Evolutionary conservation across 1,284 basidiomycete genomes (phyloP).

Genomic region (Rhodotorula sp.): DNA sequence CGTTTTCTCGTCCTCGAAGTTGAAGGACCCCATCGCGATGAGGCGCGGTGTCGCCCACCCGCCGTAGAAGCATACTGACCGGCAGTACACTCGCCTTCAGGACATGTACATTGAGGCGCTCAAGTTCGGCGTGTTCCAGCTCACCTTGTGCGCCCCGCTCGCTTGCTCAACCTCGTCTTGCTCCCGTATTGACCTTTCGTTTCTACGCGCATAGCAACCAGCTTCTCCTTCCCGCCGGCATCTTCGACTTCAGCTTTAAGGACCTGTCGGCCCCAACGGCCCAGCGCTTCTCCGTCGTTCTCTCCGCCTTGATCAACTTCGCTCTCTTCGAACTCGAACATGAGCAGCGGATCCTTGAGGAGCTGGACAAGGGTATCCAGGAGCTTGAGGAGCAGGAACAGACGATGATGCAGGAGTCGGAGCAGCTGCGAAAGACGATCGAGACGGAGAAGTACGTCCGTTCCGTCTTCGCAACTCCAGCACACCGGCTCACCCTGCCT

Average conservation of each 20-base stretch:
- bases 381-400: conserved; percentile 20
- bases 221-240: conserved; percentile 55
- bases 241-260: conserved; percentile 70
- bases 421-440: conserved; percentile 16
- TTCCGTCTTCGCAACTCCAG: too few relatives aligned
- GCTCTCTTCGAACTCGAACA: conserved; percentile 81
- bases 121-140: conserved; percentile 26
- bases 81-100: conserved; percentile 38
- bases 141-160: conserved; percentile 24
- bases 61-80: not conserved
- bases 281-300: conserved; percentile 65
- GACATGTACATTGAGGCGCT: conserved; percentile 25
- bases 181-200: not conserved
- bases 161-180: not conserved
- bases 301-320: conserved; percentile 89
- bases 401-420: conserved; percentile 17
- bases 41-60: not conserved
- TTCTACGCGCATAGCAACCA: conserved; percentile 35
- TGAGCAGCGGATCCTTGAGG: conserved; percentile 57
- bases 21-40: not conserved
- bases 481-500: too few relatives aligned
- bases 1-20: not conserved
- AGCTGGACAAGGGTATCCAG: conserved; percentile 55
- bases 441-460: conserved; percentile 13
- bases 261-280: conserved; percentile 72